Base-by-base conservation (phyloP, 169 alveolate species). In the Babesia sp. region DNA sequence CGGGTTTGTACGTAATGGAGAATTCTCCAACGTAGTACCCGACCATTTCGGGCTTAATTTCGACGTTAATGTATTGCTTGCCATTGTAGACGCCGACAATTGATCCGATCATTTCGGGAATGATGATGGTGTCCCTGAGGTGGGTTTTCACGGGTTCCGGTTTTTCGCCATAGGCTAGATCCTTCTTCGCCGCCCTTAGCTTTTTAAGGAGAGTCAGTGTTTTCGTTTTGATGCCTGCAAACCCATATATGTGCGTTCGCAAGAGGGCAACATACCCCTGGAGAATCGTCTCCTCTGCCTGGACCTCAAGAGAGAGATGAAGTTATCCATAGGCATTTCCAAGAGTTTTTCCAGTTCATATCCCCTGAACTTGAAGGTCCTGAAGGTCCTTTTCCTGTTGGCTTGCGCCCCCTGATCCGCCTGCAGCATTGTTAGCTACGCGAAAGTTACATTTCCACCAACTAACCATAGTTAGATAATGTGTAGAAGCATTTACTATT, bases 1-100 rank as follows among this genome's bases (percentile, higher is more conserved):
- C 97, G 80, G 99, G 99, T 93, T 96, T 97, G 97, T 98, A 98
- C 50, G 99, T 96, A 85, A 98, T 94, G 55, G 99, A 95, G 93
- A 97, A 98, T 91, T 98, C 99, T 26, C 99, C 99, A 67, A 98
- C 92, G 90, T 98, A 98, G 94, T 96, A 94, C 61, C 99, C 99
- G 75, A 98, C 94, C 99, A 97, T 97, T 90, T 97, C 99, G 26
- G 99, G 98, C 90, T 97, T 98, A 78, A 98, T 95, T 91, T 98
- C 99, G 60, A 98, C 99, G 68, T 95, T 93, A 87, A 93, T 94
- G 91, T 92, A 98, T 80, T 93, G 95, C 90, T 96, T 96, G 57
- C 99, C 99, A 81, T 96, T 94, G 97, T 97, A 96, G 64, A 97
- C 98, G 58, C 97, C 99, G 54, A 96, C 98, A 51, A 97, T 94